These are phyloP conservation scores for Peltaster fructicola DNA, from an alignment of 2,329 filamentous ascomycete genomes.

Conservation along the genomic window DNA sequence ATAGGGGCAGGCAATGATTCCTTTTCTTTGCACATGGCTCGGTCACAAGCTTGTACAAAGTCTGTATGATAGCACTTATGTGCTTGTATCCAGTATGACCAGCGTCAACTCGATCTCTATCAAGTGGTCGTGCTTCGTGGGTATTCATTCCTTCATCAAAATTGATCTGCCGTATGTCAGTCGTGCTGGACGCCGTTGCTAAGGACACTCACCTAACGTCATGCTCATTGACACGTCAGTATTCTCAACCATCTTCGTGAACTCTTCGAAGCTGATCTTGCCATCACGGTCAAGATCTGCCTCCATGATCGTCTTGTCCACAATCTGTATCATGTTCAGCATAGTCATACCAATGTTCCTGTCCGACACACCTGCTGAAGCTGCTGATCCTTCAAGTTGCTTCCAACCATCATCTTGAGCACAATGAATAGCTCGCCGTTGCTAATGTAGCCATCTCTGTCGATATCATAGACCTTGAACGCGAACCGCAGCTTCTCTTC, in stretches of 20 bases:
- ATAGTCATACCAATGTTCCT: background rate
- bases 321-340: constrained; percentile 43
- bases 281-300: constrained; percentile 89
- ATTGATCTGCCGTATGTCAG: no score
- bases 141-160: no score
- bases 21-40: no score
- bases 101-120: no score
- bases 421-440: constrained; percentile 99
- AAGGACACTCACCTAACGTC: constrained; percentile 38
- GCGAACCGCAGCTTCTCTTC: constrained; percentile 95
- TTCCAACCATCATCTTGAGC: constrained; percentile 99
- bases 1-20: no score
- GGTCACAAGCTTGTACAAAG: no score
- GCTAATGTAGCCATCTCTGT: constrained; percentile 94
- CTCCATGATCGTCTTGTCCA: constrained; percentile 99
- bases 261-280: constrained; percentile 98
- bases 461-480: constrained; percentile 99
- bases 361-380: constrained; percentile 50
- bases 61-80: no score
- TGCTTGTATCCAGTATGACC: no score
- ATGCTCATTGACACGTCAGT: constrained; percentile 57
- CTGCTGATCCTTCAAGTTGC: constrained; percentile 97
- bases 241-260: constrained; percentile 96
- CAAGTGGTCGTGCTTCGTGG: no score
- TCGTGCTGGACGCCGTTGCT: background rate